phyloP scores from a whole-genome alignment of 768 basidiomycete genomes.

The Podaxis carcinomalis region DNA sequence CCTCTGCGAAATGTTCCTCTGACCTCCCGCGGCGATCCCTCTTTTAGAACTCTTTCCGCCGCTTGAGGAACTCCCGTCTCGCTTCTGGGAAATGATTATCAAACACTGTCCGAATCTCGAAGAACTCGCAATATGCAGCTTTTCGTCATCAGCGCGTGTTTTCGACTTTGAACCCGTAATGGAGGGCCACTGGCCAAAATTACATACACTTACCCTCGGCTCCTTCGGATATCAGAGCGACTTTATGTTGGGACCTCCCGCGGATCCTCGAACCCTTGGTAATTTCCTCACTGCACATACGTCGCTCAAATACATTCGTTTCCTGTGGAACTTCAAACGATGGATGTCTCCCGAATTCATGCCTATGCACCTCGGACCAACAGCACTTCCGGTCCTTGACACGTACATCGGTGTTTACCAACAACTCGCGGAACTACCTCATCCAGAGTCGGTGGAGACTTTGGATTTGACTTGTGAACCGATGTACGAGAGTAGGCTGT shows the following conservation, averaged over 20 bases:
- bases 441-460: constrained; percentile 30
- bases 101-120: constrained; percentile 42
- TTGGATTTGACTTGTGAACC: constrained; percentile 49
- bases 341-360: constrained; percentile 43
- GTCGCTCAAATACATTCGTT: constrained; percentile 35
- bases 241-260: constrained; percentile 31
- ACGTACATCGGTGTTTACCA: constrained; percentile 46
- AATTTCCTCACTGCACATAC: constrained; percentile 35
- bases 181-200: constrained; percentile 34
- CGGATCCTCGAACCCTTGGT: constrained; percentile 24
- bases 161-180: constrained; percentile 38
- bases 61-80: constrained; percentile 33
- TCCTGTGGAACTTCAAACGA: constrained; percentile 47
- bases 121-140: constrained; percentile 46
- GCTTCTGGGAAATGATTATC: constrained; percentile 46
- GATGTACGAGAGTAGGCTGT: constrained; percentile 32
- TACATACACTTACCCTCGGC: constrained; percentile 43
- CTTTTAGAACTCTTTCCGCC: constrained; percentile 32
- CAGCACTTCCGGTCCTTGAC: constrained; percentile 29
- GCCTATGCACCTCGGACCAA: constrained; percentile 25
- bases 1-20: not conserved
- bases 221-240: constrained; percentile 47
- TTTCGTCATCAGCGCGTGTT: constrained; percentile 41
- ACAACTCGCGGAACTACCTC: constrained; percentile 37
- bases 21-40: not conserved